phyloP scores from a whole-genome alignment of 768 basidiomycete genomes.

The Boletellus ananas region DNA sequence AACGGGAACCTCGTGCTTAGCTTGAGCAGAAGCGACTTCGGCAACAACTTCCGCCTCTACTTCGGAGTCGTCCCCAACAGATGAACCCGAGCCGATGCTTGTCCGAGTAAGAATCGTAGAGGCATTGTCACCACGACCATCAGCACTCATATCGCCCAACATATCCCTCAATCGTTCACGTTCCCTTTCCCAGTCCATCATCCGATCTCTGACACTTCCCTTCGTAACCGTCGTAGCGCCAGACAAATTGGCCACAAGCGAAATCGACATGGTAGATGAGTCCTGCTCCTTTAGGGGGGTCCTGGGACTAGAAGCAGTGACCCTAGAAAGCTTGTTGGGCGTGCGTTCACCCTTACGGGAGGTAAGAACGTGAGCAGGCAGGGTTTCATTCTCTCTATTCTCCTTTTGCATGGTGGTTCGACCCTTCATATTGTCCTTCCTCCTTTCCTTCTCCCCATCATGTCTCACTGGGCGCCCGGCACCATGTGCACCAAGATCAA shows the following conservation, averaged over 20 bases:
- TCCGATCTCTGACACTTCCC: conserved; percentile 50
- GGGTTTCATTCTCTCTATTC: conserved; percentile 29
- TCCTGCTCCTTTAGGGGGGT: conserved; percentile 16
- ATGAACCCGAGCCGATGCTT: conserved; percentile 14
- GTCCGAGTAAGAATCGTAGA: conserved; percentile 20
- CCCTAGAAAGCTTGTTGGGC: not conserved
- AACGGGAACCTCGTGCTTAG: not conserved
- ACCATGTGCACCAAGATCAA: conserved; percentile 29
- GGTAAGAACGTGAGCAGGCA: not conserved
- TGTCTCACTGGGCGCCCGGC: conserved; percentile 18
- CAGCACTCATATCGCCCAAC: conserved; percentile 51
- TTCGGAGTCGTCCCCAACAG: conserved; percentile 25
- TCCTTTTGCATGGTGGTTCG: conserved; percentile 15
- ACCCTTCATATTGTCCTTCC: conserved; percentile 21
- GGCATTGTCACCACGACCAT: conserved; percentile 37
- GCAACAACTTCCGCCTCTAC: conserved; percentile 28
- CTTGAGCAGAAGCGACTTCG: conserved; percentile 14
- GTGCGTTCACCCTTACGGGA: conserved; percentile 8
- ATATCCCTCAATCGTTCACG: conserved; percentile 61
- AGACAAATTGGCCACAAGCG: conserved; percentile 18
- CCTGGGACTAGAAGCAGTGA: conserved; percentile 12
- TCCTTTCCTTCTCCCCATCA: conserved; percentile 22
- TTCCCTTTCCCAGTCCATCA: conserved; percentile 76
- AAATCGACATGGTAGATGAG: conserved; percentile 4
- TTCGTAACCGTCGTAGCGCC: conserved; percentile 15